phyloP scores from a whole-genome alignment of 345 rosid species.

The Aurinia saxatilis region DNA sequence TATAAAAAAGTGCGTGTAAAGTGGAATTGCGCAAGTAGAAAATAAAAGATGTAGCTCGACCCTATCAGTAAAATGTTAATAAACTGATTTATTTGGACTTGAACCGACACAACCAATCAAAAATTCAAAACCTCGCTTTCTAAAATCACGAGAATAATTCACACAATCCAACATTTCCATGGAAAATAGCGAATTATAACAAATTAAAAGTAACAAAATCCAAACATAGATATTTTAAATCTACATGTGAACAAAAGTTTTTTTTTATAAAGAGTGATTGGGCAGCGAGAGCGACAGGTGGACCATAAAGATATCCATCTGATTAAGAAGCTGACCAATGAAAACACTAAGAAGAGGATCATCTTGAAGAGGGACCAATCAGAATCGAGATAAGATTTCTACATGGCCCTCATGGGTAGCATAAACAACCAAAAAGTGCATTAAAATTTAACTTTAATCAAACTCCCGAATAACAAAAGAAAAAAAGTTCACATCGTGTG shows the following conservation, averaged over 20 bases:
- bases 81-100: background rate
- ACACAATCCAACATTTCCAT: slow-evolving; percentile 5
- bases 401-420: slow-evolving; percentile 27
- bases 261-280: background rate
- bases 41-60: background rate
- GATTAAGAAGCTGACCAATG: slow-evolving; percentile 48
- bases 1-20: no score
- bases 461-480: background rate
- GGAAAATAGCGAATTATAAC: background rate
- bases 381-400: slow-evolving; percentile 58
- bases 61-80: background rate
- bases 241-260: no score
- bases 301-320: slow-evolving; percentile 42
- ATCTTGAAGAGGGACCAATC: slow-evolving; percentile 41
- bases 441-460: background rate
- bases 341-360: slow-evolving; percentile 36
- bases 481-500: slow-evolving; percentile 27
- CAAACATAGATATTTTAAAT: background rate
- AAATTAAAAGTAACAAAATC: background rate
- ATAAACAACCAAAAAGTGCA: slow-evolving; percentile 31
- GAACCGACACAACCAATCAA: background rate
- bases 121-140: slow-evolving; percentile 14
- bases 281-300: slow-evolving; percentile 13
- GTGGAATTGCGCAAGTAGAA: no score
- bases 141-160: slow-evolving; percentile 1